These are phyloP conservation scores for Albatrellus sp. DNA, from an alignment of 1,284 basidiomycete species.

Conservation along the genomic window DNA sequence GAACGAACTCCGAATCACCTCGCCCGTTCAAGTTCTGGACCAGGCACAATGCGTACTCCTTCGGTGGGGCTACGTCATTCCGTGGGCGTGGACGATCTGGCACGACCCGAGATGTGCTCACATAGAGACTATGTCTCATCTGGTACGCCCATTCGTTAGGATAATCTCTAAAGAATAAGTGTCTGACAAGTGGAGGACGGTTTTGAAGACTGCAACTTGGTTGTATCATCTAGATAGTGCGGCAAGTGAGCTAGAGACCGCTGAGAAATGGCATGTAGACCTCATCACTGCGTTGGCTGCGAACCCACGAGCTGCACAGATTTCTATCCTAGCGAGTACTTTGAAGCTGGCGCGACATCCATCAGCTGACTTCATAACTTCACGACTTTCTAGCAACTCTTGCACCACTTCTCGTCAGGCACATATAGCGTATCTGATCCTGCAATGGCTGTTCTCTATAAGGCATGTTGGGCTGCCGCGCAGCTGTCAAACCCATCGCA, in stretches of 20 bases:
- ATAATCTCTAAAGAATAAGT: too few species aligned
- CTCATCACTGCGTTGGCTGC: constrained; percentile 4
- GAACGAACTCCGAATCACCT: constrained; percentile 10
- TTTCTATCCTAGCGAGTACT: constrained; percentile 7
- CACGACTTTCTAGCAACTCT: constrained; percentile 7
- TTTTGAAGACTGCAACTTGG: constrained; percentile 37
- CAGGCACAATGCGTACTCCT: constrained; percentile 34
- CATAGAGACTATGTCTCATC: constrained; percentile 31
- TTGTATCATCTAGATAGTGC: constrained; percentile 22
- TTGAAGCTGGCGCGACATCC: background rate
- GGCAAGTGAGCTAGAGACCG: background rate
- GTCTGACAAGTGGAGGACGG: background rate
- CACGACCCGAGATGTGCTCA: constrained; percentile 35
- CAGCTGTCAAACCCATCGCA: constrained; percentile 10
- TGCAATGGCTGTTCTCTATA: constrained; percentile 4
- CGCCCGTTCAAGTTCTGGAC: constrained; percentile 24
- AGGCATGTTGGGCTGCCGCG: constrained; percentile 11
- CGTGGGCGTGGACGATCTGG: constrained; percentile 59
- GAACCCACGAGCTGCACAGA: constrained; percentile 2
- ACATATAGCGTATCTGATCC: background rate
- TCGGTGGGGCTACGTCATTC: constrained; percentile 36
- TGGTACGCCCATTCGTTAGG: constrained; percentile 26
- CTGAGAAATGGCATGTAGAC: constrained; percentile 4
- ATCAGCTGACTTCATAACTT: background rate
- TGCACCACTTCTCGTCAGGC: constrained; percentile 2